These are phyloP conservation scores for Myxozyma vanderwaltii DNA, from an alignment of 805 yeast species.

Conservation along the genomic window DNA sequence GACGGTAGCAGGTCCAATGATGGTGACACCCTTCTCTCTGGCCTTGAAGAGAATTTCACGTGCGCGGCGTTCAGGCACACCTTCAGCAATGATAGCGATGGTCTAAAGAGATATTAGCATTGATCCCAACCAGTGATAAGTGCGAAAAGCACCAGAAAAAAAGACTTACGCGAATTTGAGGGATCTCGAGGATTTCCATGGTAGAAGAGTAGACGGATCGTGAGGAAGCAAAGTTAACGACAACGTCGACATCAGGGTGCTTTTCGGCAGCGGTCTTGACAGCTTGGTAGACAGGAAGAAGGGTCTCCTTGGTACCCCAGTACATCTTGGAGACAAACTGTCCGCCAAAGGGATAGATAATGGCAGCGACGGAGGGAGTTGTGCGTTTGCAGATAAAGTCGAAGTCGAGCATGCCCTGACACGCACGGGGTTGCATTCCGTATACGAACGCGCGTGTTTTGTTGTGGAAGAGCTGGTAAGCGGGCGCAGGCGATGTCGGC, in stretches of 20 bases:
- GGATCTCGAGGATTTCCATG: slow-evolving; percentile 51
- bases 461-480: slow-evolving; percentile 47
- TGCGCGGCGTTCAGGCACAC: slow-evolving; percentile 54
- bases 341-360: slow-evolving; percentile 52
- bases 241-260: slow-evolving; percentile 54
- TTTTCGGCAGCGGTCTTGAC: slow-evolving; percentile 46
- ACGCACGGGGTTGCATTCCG: slow-evolving; percentile 52
- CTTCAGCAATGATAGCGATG: slow-evolving; percentile 53
- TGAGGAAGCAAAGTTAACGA: slow-evolving; percentile 52
- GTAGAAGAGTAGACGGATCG: slow-evolving; percentile 52
- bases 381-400: slow-evolving; percentile 51
- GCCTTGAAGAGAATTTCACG: slow-evolving; percentile 51
- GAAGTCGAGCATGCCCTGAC: slow-evolving; percentile 54
- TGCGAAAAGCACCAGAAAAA: neutral
- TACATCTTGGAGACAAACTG: slow-evolving; percentile 51
- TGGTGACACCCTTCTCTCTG: slow-evolving; percentile 49
- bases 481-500: slow-evolving; percentile 37
- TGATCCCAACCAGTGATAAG: neutral
- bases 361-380: slow-evolving; percentile 51
- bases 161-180: slow-evolving; percentile 43
- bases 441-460: slow-evolving; percentile 51
- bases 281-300: slow-evolving; percentile 50
- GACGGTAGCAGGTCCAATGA: slow-evolving; percentile 53
- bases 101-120: slow-evolving; percentile 37
- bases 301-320: slow-evolving; percentile 54